Percentiles rank a stretch among this genome's conserved stretches.
phyloP scores from a whole-genome alignment of 1,284 basidiomycete species.

The Sanghuangporus weigelae region DNA sequence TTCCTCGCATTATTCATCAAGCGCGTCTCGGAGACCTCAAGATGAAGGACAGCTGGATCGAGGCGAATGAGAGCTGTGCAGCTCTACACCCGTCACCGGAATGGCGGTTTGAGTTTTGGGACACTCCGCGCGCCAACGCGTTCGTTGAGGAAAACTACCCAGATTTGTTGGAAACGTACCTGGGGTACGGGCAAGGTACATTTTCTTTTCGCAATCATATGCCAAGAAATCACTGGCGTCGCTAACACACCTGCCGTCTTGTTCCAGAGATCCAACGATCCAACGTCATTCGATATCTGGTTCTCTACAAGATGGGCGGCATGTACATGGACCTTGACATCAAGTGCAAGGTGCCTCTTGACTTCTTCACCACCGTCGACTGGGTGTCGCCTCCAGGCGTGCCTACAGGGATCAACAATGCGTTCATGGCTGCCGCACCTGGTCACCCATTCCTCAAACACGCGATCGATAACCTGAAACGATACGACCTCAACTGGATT shows the following conservation, averaged over 20 bases:
- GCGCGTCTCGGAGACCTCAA: conserved; percentile 8
- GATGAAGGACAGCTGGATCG: conserved; percentile 3
- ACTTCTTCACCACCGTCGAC: conserved; percentile 11
- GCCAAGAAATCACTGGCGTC: not conserved
- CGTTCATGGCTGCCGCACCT: conserved; percentile 4
- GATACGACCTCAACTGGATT: conserved; percentile 8
- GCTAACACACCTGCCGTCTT: not conserved
- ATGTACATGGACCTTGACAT: conserved; percentile 6
- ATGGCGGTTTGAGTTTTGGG: conserved; percentile 9
- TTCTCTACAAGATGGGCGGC: conserved; percentile 6
- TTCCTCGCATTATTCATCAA: conserved; percentile 9
- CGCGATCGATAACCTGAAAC: conserved; percentile 1
- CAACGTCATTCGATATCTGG: conserved; percentile 10
- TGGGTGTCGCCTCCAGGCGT: conserved; percentile 8
- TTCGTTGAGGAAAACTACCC: conserved; percentile 9
- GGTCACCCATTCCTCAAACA: conserved; percentile 10
- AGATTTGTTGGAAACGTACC: conserved; percentile 1
- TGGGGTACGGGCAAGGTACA: conserved; percentile 8
- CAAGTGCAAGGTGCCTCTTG: conserved; percentile 6
- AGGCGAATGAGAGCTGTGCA: conserved; percentile 4
- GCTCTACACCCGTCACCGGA: not conserved
- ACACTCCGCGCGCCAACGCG: conserved; percentile 1
- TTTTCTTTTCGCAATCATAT: not conserved
- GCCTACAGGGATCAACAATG: conserved; percentile 6
- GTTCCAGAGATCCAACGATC: conserved; percentile 8